Base-by-base conservation (phyloP, 225 moss, liverwort and hornwort species). In the Ulota crispa region DNA sequence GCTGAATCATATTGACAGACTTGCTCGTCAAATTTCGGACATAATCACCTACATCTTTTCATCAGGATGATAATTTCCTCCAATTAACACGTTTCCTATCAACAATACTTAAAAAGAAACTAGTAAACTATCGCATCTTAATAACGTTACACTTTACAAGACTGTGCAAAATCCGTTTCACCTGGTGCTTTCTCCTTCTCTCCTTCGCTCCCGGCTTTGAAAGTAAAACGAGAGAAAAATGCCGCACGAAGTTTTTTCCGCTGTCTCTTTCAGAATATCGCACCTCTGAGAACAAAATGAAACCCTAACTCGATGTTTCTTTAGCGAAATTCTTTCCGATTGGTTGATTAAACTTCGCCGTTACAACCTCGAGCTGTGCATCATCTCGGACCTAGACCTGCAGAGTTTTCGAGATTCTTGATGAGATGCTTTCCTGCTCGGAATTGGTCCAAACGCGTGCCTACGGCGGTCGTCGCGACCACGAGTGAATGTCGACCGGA, bases 301-400 rank as follows among this genome's bases (percentile, higher is more conserved):
- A 88, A 83, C 85, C 88, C 88, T 83, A 85, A 76, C 55, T 79
- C 2, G 26, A 4, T 26, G 43, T 2, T 3, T n/a, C n/a, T 4
- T 30, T 13, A 12, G 28, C 11, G n/a, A 66, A 60, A 23, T 54
- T 59, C 70, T 8, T 42, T 54, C 36, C 85, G 37, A 63, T 47
- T 64, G 28, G 50, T 19, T 24, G n/a, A 65, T 70, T 41, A 66
- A 60, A 72, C 13, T 4, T 56, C 19, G 68, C 63, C 24, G 20
- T n/a, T 8, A 26, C 55, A 52, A 45, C 68, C 63, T 16, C 43
- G 23, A 66, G 32, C 18, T 5, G 19, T 12, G 31, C 68, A 26
- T 7, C 36, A 1, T 18, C 68, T 24, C 62, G 9, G 24, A 37
- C 41, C 34, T 24, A 6, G 24, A 37, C 41, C 34, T 24, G 7